A percentile compares a stretch with the other conserved stretches of the same genome.
These are phyloP conservation scores for Fusarium ramigenum DNA, from an alignment of 2,329 filamentous ascomycete species.

Conservation along the genomic window DNA sequence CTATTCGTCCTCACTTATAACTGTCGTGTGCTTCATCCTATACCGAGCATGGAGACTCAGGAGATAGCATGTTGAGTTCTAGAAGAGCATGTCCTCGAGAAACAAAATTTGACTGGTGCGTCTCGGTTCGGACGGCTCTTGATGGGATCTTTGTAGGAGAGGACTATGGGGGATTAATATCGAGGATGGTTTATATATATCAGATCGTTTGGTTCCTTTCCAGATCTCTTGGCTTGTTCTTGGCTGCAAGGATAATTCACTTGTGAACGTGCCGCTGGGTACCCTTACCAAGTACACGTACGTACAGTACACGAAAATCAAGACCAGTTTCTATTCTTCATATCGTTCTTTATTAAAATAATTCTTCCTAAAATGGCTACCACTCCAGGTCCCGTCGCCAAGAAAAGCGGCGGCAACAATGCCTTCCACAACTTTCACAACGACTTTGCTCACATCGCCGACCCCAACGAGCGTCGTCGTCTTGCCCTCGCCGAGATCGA, in stretches of 20 bases:
- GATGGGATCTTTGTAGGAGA: background rate
- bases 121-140: slow-evolving; percentile 32
- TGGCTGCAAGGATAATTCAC: slow-evolving; percentile 20
- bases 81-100: slow-evolving; percentile 6
- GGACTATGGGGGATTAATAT: background rate
- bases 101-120: slow-evolving; percentile 6
- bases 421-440: slow-evolving; percentile 84
- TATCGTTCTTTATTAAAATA: background rate
- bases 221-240: slow-evolving; percentile 17
- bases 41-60: slow-evolving; percentile 24
- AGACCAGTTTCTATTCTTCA: background rate
- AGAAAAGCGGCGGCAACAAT: slow-evolving; percentile 72
- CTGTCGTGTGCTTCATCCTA: slow-evolving; percentile 33
- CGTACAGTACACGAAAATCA: background rate
- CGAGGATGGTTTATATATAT: slow-evolving; percentile 13
- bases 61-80: background rate
- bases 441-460: slow-evolving; percentile 70
- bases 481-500: slow-evolving; percentile 85
- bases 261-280: slow-evolving; percentile 4
- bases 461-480: slow-evolving; percentile 81
- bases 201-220: background rate
- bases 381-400: slow-evolving; percentile 37
- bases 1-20: slow-evolving; percentile 32
- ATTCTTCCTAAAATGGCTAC: slow-evolving; percentile 24
- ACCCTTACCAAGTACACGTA: background rate